Percentiles rank a stretch among this genome's conserved stretches.
These are phyloP conservation scores for Nicotiana paniculata DNA, from an alignment of 257 asterid genomes.

Conservation along the genomic window DNA sequence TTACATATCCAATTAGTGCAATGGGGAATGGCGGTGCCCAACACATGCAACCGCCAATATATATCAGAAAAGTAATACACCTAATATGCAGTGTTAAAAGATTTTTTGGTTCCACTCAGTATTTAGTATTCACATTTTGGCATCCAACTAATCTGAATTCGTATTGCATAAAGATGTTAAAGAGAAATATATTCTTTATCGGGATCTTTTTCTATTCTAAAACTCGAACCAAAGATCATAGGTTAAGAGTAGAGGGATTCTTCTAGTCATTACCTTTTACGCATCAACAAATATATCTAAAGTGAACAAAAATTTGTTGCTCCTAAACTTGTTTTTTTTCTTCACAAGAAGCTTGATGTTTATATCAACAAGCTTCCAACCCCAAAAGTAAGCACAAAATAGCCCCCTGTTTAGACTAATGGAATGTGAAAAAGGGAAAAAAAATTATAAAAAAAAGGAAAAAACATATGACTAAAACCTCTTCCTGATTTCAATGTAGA, in stretches of 20 bases:
- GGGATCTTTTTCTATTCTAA: too few relatives aligned
- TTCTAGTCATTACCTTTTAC: too few relatives aligned
- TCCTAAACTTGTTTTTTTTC: background rate
- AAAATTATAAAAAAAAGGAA: too few relatives aligned
- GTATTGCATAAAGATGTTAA: too few relatives aligned
- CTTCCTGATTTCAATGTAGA: background rate
- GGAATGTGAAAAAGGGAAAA: background rate
- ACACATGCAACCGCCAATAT: background rate
- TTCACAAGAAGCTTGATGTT: background rate
- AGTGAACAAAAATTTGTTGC: background rate
- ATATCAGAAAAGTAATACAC: too few relatives aligned
- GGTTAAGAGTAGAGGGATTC: too few relatives aligned
- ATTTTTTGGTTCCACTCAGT: too few relatives aligned
- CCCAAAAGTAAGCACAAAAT: background rate
- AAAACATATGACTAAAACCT: background rate
- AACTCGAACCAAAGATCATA: too few relatives aligned
- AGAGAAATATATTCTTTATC: too few relatives aligned
- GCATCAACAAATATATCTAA: too few relatives aligned
- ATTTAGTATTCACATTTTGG: too few relatives aligned
- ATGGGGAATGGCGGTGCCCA: slow-evolving; percentile 17
- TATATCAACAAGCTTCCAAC: background rate
- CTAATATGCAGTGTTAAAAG: too few relatives aligned
- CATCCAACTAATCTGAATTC: rapidly evolving
- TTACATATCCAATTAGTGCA: background rate
- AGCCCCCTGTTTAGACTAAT: background rate